A percentile compares a stretch with the other conserved stretches of the same genome.
Evolutionary conservation across 2,329 filamentous ascomycete species (phyloP).

Genomic region (Pseudocercospora pini-densiflorae): DNA sequence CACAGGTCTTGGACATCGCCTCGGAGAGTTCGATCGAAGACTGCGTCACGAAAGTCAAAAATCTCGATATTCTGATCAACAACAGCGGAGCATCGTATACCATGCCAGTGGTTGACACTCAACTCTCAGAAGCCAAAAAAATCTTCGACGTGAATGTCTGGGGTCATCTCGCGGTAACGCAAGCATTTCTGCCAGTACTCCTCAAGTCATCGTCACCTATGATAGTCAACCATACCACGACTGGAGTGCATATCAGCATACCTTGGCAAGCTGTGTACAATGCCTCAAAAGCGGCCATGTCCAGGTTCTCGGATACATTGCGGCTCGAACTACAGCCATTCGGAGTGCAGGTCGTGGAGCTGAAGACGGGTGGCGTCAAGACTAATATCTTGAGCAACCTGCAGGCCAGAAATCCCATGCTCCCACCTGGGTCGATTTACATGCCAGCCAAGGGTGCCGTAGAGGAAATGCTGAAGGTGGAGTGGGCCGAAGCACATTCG

Average conservation of each 20-base stretch:
- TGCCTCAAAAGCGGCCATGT: slow-evolving; percentile 35
- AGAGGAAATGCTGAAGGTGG: not conserved
- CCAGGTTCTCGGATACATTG: slow-evolving; percentile 28
- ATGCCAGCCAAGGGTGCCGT: slow-evolving; percentile 21
- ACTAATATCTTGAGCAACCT: slow-evolving; percentile 26
- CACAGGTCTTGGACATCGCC: slow-evolving; percentile 39
- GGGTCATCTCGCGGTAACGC: slow-evolving; percentile 33
- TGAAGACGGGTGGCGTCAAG: slow-evolving; percentile 31
- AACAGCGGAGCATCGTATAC: slow-evolving; percentile 51
- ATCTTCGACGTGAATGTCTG: slow-evolving; percentile 44
- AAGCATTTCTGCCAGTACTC: slow-evolving; percentile 39
- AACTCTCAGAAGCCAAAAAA: slow-evolving; percentile 31
- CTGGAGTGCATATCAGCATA: slow-evolving; percentile 33
- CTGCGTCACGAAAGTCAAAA: slow-evolving; percentile 34
- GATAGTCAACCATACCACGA: slow-evolving; percentile 46
- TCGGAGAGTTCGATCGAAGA: slow-evolving; percentile 38
- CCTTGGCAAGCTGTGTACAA: slow-evolving; percentile 43
- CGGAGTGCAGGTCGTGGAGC: slow-evolving; percentile 29
- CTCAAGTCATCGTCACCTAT: slow-evolving; percentile 44
- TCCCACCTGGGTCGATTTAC: slow-evolving; percentile 36
- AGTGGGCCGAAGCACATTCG: not conserved
- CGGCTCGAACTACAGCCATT: slow-evolving; percentile 33
- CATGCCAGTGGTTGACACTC: slow-evolving; percentile 28
- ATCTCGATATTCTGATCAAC: slow-evolving; percentile 53
- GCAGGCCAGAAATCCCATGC: slow-evolving; percentile 2